Evolutionary conservation across 2,329 filamentous ascomycete genomes (phyloP).

Genomic region (Clarireedia sp.): DNA sequence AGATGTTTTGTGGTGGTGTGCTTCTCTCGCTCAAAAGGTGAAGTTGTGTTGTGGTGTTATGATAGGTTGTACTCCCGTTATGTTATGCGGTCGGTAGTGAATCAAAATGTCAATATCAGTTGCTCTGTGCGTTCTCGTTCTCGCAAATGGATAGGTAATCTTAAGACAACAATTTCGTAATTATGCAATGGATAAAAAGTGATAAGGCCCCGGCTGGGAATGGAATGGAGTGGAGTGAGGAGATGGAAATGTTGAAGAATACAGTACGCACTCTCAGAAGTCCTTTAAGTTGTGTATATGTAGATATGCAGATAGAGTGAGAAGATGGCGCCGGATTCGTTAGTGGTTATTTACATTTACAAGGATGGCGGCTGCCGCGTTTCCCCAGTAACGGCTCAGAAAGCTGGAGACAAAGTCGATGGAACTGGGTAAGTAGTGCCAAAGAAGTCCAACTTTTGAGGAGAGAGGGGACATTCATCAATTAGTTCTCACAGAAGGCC

Average conservation of each 20-base stretch:
- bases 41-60: background rate
- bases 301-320: background rate
- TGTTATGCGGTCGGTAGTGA: background rate
- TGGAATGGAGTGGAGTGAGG: background rate
- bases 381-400: background rate
- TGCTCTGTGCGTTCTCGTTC: too few relatives aligned
- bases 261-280: background rate
- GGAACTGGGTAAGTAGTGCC: too few relatives aligned
- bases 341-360: constrained; percentile 6
- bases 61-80: background rate
- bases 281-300: background rate
- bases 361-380: background rate
- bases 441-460: too few relatives aligned
- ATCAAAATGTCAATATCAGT: background rate
- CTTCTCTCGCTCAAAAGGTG: background rate
- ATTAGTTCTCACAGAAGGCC: too few relatives aligned
- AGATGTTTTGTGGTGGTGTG: too few relatives aligned
- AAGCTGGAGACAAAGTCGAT: too few relatives aligned
- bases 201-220: background rate
- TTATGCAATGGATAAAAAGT: background rate
- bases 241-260: background rate
- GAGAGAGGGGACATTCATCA: too few relatives aligned
- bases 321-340: background rate
- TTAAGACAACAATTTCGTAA: background rate
- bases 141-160: background rate